Conservation (phyloP, 805 yeast species). For the Ogataea henricii region DNA sequence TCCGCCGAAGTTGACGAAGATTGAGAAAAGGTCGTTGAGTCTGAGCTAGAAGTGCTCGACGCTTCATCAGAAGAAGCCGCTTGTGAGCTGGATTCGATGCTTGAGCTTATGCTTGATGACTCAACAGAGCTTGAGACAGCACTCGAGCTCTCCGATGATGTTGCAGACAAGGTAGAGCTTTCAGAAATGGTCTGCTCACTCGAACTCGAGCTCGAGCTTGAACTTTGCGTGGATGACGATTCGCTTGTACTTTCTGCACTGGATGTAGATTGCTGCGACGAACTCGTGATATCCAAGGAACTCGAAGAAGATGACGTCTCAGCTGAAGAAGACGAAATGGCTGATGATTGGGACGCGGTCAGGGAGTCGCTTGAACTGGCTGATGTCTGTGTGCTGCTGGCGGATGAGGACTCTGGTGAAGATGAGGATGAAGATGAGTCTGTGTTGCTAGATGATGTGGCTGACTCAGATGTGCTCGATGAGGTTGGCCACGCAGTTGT, state of each 20-base stretch:
- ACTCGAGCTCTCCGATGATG: constrained; percentile 3
- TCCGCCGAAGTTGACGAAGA: no score
- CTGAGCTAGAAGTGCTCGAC: no score
- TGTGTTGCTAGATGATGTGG: background rate
- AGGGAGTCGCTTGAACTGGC: background rate
- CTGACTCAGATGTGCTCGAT: background rate
- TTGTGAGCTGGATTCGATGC: no score
- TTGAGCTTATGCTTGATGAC: no score
- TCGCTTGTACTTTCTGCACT: no score
- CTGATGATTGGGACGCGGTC: background rate
- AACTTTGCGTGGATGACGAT: no score
- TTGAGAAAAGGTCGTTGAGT: no score
- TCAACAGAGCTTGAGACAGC: background rate
- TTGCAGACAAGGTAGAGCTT: constrained; percentile 1
- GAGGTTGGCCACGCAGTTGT: background rate
- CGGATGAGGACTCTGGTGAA: background rate
- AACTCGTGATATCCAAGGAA: no score
- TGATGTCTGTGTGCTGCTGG: background rate
- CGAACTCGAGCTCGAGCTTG: no score
- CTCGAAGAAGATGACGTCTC: background rate
- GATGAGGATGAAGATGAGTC: background rate
- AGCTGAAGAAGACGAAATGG: background rate
- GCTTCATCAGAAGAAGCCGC: no score
- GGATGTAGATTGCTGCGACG: no score
- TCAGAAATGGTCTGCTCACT: no score